Evolutionary conservation across 768 basidiomycete genomes (phyloP), one percentile per base, ranked within the genome.

Genomic region (Termitomyces sp.): DNA sequence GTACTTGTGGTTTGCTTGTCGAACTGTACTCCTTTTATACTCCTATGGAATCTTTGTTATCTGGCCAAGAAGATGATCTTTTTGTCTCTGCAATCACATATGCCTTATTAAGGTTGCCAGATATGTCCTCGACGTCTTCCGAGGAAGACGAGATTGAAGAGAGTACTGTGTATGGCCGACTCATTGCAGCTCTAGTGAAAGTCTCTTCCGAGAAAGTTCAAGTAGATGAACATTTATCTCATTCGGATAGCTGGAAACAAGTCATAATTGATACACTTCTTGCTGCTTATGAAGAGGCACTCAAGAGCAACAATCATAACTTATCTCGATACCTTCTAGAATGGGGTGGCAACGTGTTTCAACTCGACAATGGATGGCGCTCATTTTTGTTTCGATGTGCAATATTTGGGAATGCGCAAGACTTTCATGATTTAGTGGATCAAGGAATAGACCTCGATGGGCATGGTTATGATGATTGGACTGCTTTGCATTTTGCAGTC

Each of bases 391-490:
- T 14, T 38, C 5, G 3, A 38, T 38, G 38, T 38, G 14, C 14
- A 38, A 0, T 3, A 6, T 40, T 4, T 40, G 40, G 40, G 8
- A 3, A 41, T n/a, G 40, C 40, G n/a, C 3, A 43, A 9, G n/a
- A 43, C n/a, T 6, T 43, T n/a, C 7, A 16, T 5, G 38, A 16
- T 16, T 40, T 40, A 16, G 1, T 16, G 16, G 1, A 16, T 5
- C 38, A 16, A 43, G 9, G 8, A 9, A n/a, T 43, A 9, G 8
- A 43, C 9, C n/a, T 43, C n/a, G 9, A 43, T 43, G 3, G n/a
- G 1, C 41, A n/a, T n/a, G n/a, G 9, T n/a, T n/a, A 1, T 9
- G 0, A 7, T n/a, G n/a, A 5, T n/a, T 9, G 18, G 8, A n/a
- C 18, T n/a, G 2, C n/a, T 43, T 43, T 43, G 41, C 41, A 43